Percentiles rank a stretch among this genome's conserved stretches.
These are phyloP conservation scores for Globisporangium splendens DNA, from an alignment of 352 stramenopile species.

Conservation along the genomic window DNA sequence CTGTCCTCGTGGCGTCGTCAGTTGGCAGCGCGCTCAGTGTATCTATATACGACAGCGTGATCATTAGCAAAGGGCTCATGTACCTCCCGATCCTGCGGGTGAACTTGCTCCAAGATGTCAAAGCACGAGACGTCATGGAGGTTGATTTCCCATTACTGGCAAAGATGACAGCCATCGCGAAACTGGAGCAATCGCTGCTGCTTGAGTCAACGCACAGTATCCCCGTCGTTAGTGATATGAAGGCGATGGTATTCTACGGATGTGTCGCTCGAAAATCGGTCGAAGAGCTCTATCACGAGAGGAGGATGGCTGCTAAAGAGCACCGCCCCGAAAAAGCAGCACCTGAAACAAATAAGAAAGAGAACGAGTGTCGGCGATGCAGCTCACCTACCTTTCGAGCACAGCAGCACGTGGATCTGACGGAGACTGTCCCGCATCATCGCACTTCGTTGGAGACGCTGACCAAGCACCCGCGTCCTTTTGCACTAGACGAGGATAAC, in stretches of 20 bases:
- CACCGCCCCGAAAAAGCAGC: not conserved
- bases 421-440: not conserved
- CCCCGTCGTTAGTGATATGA: slow-evolving; percentile 38
- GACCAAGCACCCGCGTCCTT: not conserved
- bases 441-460: slow-evolving; percentile 1
- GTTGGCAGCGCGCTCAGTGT: slow-evolving; percentile 51
- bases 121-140: slow-evolving; percentile 54
- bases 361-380: slow-evolving; percentile 10
- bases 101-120: slow-evolving; percentile 40
- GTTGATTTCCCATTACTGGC: slow-evolving; percentile 35
- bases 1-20: slow-evolving; percentile 42
- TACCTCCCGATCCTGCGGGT: slow-evolving; percentile 51
- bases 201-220: slow-evolving; percentile 18
- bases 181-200: slow-evolving; percentile 28
- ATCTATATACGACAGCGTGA: slow-evolving; percentile 62
- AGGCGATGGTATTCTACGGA: slow-evolving; percentile 44
- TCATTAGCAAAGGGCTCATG: slow-evolving; percentile 47
- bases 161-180: slow-evolving; percentile 25
- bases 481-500: not conserved
- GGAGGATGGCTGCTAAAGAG: not conserved
- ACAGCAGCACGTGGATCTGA: not conserved
- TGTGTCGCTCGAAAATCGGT: slow-evolving; percentile 28
- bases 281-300: slow-evolving; percentile 3
- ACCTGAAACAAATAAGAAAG: slow-evolving; percentile 1
- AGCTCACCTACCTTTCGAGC: slow-evolving; percentile 1